Conservation (phyloP, 345 rosid species). For the Lenwebbia sp. region DNA sequence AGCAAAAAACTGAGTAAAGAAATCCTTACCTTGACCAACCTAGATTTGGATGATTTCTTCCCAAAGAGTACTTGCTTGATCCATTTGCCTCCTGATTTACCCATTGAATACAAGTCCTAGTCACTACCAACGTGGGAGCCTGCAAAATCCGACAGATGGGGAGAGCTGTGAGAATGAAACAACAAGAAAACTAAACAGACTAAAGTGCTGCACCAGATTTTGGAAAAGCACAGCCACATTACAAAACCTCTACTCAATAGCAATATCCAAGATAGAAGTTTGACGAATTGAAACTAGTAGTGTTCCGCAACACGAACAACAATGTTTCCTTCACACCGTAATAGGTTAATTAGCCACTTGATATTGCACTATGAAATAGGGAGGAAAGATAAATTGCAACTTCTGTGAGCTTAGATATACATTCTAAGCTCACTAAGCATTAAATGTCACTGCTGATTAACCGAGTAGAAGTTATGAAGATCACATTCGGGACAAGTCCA, state of each 20-base stretch:
- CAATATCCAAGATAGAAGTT: not conserved
- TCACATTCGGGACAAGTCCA: not conserved
- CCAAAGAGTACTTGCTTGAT: not conserved
- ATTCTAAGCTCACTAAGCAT: not conserved
- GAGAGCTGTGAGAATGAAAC: not conserved
- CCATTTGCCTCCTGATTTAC: slow-evolving; percentile 1
- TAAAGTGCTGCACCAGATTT: not conserved
- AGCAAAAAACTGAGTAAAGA: not conserved
- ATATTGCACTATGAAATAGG: not conserved
- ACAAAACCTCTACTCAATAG: not conserved
- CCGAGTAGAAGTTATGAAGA: not conserved
- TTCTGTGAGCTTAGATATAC: not conserved
- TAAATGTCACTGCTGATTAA: not conserved
- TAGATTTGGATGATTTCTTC: slow-evolving; percentile 1
- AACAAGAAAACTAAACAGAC: not conserved
- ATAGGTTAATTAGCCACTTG: not conserved
- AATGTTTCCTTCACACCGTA: not conserved
- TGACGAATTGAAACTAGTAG: not conserved
- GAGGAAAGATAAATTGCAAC: not conserved
- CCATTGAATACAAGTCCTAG: not conserved
- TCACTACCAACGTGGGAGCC: not conserved
- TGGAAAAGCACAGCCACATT: not conserved
- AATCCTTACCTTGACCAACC: not conserved
- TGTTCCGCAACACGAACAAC: not conserved
- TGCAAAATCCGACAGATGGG: not conserved